Evolutionary conservation across 2,329 filamentous ascomycete genomes (phyloP), one percentile per base, ranked within the genome.

Genomic region (Alternaria novae-zelandiae): DNA sequence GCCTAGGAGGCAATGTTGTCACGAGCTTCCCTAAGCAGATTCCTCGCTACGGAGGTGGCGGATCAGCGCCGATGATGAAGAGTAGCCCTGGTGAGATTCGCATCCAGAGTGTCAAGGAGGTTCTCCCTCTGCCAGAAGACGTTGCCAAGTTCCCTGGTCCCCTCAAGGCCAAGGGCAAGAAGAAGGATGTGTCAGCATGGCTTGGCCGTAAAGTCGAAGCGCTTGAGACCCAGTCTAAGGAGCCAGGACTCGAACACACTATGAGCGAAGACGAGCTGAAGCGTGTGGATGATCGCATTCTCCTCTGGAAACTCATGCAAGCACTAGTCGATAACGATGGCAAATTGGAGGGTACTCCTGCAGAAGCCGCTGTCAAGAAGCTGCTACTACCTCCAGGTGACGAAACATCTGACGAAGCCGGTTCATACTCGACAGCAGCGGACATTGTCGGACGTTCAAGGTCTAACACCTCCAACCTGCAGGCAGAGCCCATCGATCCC

Each of bases 131-230:
- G 9, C 84, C 88, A 23, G 93, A 96, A 32, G 87, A 89, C 3
- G 82, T 96, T 53, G 86, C 88, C 17, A 93, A 90, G 70, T 98
- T 98, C 74, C 96, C 96, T 0, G 96, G 96, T 0, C 96, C 96
- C 4, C 83, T 99, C 26, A 94, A 91, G 79, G 87, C 89, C 44
- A 98, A 97, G 77, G 89, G 90, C 2, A 98, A 97, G 85, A 99
- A 99, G 85, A 99, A 98, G 83, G 95, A 99, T 58, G 87, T 93
- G 0, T 72, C 94, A 46, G 81, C 88, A 2, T 99, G 96, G 96
- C 84, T 99, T 47, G 87, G 86, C 5, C 83, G 86, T 63, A 93
- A 90, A 56, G 95, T 98, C 59, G 90, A 92, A 41, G 83, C 83
- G 1, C 81, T 97, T 36, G 92, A 96, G 75, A 87, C 77, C 54